These are phyloP conservation scores for Penicillium sp. DNA, from an alignment of 2,329 filamentous ascomycete species.

Conservation along the genomic window DNA sequence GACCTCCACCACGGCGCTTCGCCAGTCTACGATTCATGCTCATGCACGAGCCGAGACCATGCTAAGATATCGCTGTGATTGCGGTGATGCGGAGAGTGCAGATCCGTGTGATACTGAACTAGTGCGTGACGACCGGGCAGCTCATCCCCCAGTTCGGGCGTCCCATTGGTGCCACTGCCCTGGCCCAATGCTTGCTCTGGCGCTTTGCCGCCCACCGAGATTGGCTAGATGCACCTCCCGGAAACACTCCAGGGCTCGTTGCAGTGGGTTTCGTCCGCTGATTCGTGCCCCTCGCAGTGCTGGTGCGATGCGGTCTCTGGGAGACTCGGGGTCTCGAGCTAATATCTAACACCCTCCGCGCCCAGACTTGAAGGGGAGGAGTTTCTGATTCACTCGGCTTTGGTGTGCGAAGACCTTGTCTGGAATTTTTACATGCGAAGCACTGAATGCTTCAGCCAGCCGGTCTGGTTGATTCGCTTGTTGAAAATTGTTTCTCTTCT, in stretches of 20 bases:
- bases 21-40: constrained; percentile 1
- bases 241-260: constrained; percentile 26
- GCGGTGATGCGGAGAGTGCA: constrained; percentile 21
- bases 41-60: constrained; percentile 1
- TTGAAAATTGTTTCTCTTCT: constrained; percentile 5
- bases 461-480: constrained; percentile 33
- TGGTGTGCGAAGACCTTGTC: constrained; percentile 10
- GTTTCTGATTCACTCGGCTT: constrained; percentile 15
- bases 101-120: constrained; percentile 32
- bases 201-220: constrained; percentile 34
- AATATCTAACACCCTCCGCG: constrained; percentile 32
- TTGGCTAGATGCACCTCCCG: constrained; percentile 35
- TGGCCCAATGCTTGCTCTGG: constrained; percentile 25
- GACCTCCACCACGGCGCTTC: constrained; percentile 13
- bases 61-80: constrained; percentile 6
- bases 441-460: constrained; percentile 36
- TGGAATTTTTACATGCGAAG: constrained; percentile 26
- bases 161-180: constrained; percentile 30
- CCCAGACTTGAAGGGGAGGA: constrained; percentile 12
- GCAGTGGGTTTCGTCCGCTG: constrained; percentile 16
- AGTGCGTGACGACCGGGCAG: constrained; percentile 34
- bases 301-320: constrained; percentile 14
- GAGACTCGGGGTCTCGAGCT: constrained; percentile 15
- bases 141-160: constrained; percentile 15
- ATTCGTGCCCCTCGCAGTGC: constrained; percentile 31